A percentile compares a stretch with the other conserved stretches of the same genome.
These are phyloP conservation scores for Entophlyctis helioformis DNA, from an alignment of 192 early-diverging fungal species.

Conservation along the genomic window DNA sequence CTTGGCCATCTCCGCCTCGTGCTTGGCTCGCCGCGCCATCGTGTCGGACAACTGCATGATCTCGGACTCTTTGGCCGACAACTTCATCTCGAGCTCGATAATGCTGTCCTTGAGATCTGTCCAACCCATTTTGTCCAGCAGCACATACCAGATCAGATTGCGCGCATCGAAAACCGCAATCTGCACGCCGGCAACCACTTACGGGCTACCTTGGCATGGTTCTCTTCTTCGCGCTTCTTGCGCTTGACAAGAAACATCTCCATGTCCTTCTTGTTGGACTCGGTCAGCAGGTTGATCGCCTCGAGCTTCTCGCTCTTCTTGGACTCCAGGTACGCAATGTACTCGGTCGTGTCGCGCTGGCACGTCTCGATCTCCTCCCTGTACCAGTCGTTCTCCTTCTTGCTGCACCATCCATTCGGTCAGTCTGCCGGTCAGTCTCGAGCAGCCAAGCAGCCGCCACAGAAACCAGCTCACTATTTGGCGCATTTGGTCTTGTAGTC, in stretches of 20 bases:
- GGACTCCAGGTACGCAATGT: constrained; percentile 32
- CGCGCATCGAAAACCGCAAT: too few species aligned
- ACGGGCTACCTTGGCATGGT: constrained; percentile 27
- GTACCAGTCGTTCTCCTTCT: constrained; percentile 44
- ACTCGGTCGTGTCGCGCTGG: constrained; percentile 34
- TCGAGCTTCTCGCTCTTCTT: constrained; percentile 35
- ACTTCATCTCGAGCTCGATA: constrained; percentile 23
- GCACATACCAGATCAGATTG: too few species aligned
- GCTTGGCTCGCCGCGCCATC: constrained; percentile 25
- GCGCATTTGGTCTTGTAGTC: constrained; percentile 31
- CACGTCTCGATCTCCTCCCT: constrained; percentile 32
- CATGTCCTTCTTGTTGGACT: constrained; percentile 22
- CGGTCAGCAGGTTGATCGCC: constrained; percentile 23
- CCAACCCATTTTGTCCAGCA: too few species aligned
- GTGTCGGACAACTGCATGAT: constrained; percentile 26
- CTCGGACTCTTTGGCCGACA: constrained; percentile 31
- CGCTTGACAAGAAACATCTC: constrained; percentile 17
- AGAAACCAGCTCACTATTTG: constrained; percentile 15
- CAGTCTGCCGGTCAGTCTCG: not conserved
- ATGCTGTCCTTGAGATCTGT: constrained; percentile 11
- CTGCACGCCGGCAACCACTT: too few species aligned
- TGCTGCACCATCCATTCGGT: constrained; percentile 10
- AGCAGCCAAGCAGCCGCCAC: not conserved
- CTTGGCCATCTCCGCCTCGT: constrained; percentile 25
- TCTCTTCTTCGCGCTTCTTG: constrained; percentile 16